These are phyloP conservation scores for Penicillium brevicompactum DNA, from an alignment of 2,329 filamentous ascomycete genomes.

Conservation along the genomic window DNA sequence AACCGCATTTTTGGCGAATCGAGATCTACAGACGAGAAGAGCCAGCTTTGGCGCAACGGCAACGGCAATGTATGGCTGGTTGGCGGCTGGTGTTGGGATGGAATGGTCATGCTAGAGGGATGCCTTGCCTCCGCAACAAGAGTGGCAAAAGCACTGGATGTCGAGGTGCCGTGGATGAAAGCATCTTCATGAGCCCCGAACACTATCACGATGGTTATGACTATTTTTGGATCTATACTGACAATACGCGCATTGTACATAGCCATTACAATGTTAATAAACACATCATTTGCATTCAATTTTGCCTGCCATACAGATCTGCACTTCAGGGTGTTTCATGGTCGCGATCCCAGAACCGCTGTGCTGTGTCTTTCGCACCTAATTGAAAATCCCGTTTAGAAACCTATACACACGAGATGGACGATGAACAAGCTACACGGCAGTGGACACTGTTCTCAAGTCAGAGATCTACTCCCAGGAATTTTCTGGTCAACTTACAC, in stretches of 20 bases:
- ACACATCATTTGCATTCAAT: too few species aligned
- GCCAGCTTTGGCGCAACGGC: conserved; percentile 54
- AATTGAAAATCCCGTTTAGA: neutral
- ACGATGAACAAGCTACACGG: conserved; percentile 8
- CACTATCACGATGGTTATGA: neutral
- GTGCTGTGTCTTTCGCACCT: too few species aligned
- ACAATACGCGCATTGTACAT: conserved; percentile 1
- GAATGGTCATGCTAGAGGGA: conserved; percentile 64
- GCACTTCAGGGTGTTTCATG: too few species aligned
- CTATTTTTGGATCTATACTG: neutral
- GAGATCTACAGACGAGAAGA: neutral
- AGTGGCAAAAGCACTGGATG: conserved; percentile 56
- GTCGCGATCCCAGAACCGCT: too few species aligned
- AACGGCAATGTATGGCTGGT: conserved; percentile 57
- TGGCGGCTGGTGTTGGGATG: conserved; percentile 67
- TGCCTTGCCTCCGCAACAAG: conserved; percentile 62
- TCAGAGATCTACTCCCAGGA: neutral
- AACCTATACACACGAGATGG: conserved; percentile 1
- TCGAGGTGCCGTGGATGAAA: conserved; percentile 43
- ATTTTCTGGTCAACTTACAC: conserved; percentile 12
- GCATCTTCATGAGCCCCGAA: neutral
- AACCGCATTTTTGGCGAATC: conserved; percentile 3
- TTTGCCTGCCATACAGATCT: too few species aligned
- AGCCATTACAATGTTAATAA: neutral
- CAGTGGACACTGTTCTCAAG: conserved; percentile 10